Percentiles rank a stretch among this genome's conserved stretches.
These are phyloP conservation scores for Annulohypoxylon nitens DNA, from an alignment of 495 filamentous ascomycete species.

Conservation along the genomic window DNA sequence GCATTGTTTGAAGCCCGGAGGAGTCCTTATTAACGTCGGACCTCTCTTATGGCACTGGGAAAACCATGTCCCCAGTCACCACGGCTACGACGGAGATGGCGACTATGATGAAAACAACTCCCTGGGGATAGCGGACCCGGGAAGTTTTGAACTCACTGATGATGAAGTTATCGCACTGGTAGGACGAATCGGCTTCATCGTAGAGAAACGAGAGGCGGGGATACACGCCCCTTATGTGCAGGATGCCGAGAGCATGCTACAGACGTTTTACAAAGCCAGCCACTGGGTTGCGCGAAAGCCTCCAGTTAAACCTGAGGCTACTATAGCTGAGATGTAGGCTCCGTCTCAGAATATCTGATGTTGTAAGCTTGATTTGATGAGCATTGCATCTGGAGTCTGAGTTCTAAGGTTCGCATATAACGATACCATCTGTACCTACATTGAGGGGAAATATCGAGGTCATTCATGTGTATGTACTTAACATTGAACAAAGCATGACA, in stretches of 20 bases:
- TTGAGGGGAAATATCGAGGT: conserved; percentile 18
- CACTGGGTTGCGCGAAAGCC: conserved; percentile 88
- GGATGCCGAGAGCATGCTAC: conserved; percentile 85
- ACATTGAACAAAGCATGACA: conserved; percentile 19
- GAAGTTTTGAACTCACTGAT: conserved; percentile 86
- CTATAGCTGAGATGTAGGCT: conserved; percentile 3
- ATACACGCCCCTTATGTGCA: conserved; percentile 83
- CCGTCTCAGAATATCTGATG: neutral
- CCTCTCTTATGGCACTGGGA: conserved; percentile 94
- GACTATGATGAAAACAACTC: conserved; percentile 60
- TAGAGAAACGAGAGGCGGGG: conserved; percentile 70
- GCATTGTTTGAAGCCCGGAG: conserved; percentile 81
- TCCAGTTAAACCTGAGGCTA: conserved; percentile 5
- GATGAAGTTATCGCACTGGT: conserved; percentile 87
- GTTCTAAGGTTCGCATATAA: conserved; percentile 8
- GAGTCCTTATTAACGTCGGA: conserved; percentile 89
- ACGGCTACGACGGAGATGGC: conserved; percentile 60
- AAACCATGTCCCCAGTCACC: conserved; percentile 62
- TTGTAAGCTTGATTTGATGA: neutral
- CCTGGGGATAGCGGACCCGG: conserved; percentile 78
- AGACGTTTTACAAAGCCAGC: conserved; percentile 80
- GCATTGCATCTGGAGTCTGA: conserved; percentile 37
- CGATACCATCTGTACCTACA: conserved; percentile 12
- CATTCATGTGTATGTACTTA: conserved; percentile 7
- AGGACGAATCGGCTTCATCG: conserved; percentile 78